phyloP scores from a whole-genome alignment of 164 flowering plant species.

The Liquidambar formosana region DNA sequence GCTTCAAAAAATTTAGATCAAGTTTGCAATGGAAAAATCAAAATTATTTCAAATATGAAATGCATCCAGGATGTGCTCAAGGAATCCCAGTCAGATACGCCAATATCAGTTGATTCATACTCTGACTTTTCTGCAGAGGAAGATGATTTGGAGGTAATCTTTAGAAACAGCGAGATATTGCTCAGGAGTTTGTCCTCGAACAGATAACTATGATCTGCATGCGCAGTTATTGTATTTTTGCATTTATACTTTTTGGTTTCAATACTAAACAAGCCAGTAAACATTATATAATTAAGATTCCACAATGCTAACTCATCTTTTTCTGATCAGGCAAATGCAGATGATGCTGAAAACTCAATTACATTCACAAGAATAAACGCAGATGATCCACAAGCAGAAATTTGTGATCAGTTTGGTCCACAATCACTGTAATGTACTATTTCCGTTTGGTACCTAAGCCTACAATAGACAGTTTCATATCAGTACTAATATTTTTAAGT shows the following conservation, averaged over 20 bases:
- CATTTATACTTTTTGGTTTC: not conserved
- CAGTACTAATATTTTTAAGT: not conserved
- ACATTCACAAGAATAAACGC: conserved; percentile 11
- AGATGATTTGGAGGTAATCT: conserved; percentile 42
- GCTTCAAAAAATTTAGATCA: conserved; percentile 9
- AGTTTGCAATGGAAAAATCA: not conserved
- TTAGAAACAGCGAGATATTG: not conserved
- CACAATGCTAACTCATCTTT: conserved; percentile 6
- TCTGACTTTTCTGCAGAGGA: not conserved
- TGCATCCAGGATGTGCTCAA: conserved; percentile 50
- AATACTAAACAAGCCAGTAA: not conserved
- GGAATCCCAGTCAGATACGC: conserved; percentile 47
- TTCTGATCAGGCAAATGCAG: conserved; percentile 34
- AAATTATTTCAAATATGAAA: conserved; percentile 27
- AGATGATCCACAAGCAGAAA: conserved; percentile 20
- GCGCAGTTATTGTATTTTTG: no score
- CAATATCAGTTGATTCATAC: conserved; percentile 25
- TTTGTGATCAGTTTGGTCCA: conserved; percentile 29
- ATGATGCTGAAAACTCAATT: conserved; percentile 16
- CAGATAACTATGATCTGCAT: no score
- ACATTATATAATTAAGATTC: not conserved
- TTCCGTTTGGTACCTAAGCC: not conserved
- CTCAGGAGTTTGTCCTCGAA: not conserved
- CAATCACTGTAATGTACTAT: conserved; percentile 5
- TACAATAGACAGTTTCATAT: not conserved